A percentile compares a stretch with the other conserved stretches of the same genome.
Evolutionary conservation across 495 filamentous ascomycete genomes (phyloP).

Genomic region (Penicillium lagena): DNA sequence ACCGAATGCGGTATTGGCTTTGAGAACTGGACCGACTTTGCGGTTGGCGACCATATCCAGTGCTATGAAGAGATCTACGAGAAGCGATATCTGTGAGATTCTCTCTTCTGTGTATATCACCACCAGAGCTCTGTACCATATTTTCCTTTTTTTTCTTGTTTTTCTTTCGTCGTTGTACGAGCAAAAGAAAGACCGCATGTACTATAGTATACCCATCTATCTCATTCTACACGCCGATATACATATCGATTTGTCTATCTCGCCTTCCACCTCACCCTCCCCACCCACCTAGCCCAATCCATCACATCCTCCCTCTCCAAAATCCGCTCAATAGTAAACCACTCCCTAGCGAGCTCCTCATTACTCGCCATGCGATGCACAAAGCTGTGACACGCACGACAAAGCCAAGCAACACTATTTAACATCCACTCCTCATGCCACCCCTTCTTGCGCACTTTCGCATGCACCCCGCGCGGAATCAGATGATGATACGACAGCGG

Average conservation of each 20-base stretch:
- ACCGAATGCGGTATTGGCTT: slow-evolving; percentile 90
- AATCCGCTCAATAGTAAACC: slow-evolving; percentile 64
- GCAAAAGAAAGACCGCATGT: too few species aligned
- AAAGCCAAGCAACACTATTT: slow-evolving; percentile 83
- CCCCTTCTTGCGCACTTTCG: slow-evolving; percentile 70
- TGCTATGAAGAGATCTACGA: slow-evolving; percentile 73
- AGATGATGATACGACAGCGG: slow-evolving; percentile 79
- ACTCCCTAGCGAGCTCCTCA: slow-evolving; percentile 73
- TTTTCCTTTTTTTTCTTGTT: too few species aligned
- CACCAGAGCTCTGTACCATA: too few species aligned
- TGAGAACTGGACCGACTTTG: slow-evolving; percentile 68
- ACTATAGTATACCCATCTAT: too few species aligned
- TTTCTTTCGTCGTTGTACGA: too few species aligned
- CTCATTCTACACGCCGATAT: too few species aligned
- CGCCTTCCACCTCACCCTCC: slow-evolving; percentile 59
- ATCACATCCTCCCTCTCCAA: slow-evolving; percentile 65
- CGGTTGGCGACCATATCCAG: slow-evolving; percentile 79
- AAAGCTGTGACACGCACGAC: slow-evolving; percentile 79
- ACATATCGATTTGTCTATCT: slow-evolving; percentile 14
- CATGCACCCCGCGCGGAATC: slow-evolving; percentile 69
- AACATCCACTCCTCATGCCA: slow-evolving; percentile 74
- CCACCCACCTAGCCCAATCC: slow-evolving; percentile 63
- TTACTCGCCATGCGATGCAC: slow-evolving; percentile 72
- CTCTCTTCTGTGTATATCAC: background rate
- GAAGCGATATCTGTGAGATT: slow-evolving; percentile 48